Base-by-base conservation (phyloP, 2,329 filamentous ascomycete species). In the Fusarium napiforme region DNA sequence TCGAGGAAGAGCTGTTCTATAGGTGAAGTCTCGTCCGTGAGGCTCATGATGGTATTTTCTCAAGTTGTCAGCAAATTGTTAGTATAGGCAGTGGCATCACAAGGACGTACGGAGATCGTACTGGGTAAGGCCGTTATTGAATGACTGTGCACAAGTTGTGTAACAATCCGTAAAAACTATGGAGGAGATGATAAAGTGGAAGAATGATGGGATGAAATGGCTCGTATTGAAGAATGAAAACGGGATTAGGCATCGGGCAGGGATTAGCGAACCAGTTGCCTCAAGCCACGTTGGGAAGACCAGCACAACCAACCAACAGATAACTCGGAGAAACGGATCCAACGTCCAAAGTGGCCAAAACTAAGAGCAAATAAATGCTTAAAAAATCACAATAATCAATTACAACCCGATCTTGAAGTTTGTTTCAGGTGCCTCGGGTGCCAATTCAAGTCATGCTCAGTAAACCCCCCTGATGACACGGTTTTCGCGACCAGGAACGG, bases 131-230 rank as follows among this genome's bases (percentile, higher is more conserved):
- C 9, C 1, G n/a, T 26, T 18, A 4, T 18, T 7, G 10, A 10
- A 43, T 18, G 2, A 1, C 2, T 1, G 6, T 26, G 5, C 18
- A 1, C 0, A 28, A 7, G 18, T 21, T 28, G 0, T 46, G 3
- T 28, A 28, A 0, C 0, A 15, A 21, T 21, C 3, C 18, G 18
- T 1, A 46, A 7, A 14, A 1, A 10, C 18, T 28, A 46, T 3
- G 9, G 5, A 28, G 18, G 11, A 28, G 11, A 28, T 3, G 5
- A 7, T 9, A 9, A 8, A 21, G 1, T 10, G 26, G 1, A 46
- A 46, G 26, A 14, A 21, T 28, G 18, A 19, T 11, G 8, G 8
- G 12, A 4, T 28, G 23, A 46, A 28, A 46, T 46, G 18, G 12
- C 5, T 28, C 43, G 11, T 19, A 26, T 7, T 45, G 11, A 46